Evolutionary conservation across 2,329 filamentous ascomycete genomes (phyloP).

Genomic region (Ascochyta koolunga): DNA sequence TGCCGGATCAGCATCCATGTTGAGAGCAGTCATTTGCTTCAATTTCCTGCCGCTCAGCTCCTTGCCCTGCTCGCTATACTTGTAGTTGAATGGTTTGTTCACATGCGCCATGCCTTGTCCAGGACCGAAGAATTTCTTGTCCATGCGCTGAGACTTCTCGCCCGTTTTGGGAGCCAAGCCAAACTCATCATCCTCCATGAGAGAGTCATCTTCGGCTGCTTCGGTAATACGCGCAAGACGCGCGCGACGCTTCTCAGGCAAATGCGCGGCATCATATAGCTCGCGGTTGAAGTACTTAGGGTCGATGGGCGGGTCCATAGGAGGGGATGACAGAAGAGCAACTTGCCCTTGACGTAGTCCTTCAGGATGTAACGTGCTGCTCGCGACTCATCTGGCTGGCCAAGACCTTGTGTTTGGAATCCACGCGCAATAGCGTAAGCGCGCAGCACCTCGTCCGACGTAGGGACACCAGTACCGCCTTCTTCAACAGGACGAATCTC

Average conservation of each 20-base stretch:
- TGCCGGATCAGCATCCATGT: constrained; percentile 82
- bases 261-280: constrained; percentile 80
- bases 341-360: constrained; percentile 96
- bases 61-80: constrained; percentile 87
- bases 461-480: constrained; percentile 87
- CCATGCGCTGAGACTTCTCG: constrained; percentile 75
- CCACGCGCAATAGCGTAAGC: constrained; percentile 89
- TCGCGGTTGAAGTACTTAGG: constrained; percentile 82
- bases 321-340: constrained; percentile 92
- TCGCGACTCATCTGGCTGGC: constrained; percentile 90
- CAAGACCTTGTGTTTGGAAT: constrained; percentile 86
- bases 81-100: constrained; percentile 83
- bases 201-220: constrained; percentile 41
- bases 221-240: constrained; percentile 61
- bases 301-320: constrained; percentile 68
- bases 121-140: constrained; percentile 86
- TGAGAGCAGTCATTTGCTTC: constrained; percentile 77
- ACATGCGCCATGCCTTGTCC: constrained; percentile 68
- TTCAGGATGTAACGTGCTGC: constrained; percentile 90
- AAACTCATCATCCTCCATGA: constrained; percentile 50
- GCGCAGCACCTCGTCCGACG: constrained; percentile 80
- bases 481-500: constrained; percentile 81
- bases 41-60: constrained; percentile 83
- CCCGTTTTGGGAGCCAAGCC: constrained; percentile 57
- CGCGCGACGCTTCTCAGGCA: constrained; percentile 80